phyloP scores from a whole-genome alignment of 202 grass and related monocot species.

The Schoenoplectus tabernaemontani region DNA sequence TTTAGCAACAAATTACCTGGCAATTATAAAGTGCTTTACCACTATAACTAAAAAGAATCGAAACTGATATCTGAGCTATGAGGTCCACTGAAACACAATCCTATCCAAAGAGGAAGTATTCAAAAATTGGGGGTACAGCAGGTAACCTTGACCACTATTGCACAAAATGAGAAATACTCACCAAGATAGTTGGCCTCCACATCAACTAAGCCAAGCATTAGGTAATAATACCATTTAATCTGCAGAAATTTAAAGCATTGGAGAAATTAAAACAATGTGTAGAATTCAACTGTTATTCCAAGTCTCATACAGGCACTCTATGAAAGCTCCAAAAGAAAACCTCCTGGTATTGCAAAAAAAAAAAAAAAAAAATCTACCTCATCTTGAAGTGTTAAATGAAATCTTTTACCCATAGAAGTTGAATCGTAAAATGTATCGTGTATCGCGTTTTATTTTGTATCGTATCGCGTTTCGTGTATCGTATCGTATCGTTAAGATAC shows the following conservation, averaged over 20 bases:
- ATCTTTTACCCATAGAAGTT: background rate
- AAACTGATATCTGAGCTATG: background rate
- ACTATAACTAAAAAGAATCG: background rate
- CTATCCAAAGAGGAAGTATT: background rate
- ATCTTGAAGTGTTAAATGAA: background rate
- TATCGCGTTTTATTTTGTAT: too few relatives aligned
- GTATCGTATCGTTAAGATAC: too few relatives aligned
- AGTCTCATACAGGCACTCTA: background rate
- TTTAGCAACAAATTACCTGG: background rate
- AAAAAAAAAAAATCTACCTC: background rate
- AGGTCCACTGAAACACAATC: background rate
- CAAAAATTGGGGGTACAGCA: background rate
- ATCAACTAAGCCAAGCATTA: conserved; percentile 44
- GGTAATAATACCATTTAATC: conserved; percentile 73
- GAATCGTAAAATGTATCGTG: too few relatives aligned
- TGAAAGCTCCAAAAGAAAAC: background rate
- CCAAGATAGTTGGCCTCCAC: conserved; percentile 71
- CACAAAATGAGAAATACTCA: conserved; percentile 14
- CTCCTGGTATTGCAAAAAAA: background rate
- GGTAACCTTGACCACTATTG: background rate
- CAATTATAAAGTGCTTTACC: background rate
- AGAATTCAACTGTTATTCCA: background rate
- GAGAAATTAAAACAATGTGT: background rate
- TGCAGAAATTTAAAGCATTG: conserved; percentile 16
- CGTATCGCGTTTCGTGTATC: too few relatives aligned